A percentile compares a stretch with the other conserved stretches of the same genome.
phyloP scores from a whole-genome alignment of 2,329 filamentous ascomycete species.

The Coniosporium tulheliwenetii region DNA sequence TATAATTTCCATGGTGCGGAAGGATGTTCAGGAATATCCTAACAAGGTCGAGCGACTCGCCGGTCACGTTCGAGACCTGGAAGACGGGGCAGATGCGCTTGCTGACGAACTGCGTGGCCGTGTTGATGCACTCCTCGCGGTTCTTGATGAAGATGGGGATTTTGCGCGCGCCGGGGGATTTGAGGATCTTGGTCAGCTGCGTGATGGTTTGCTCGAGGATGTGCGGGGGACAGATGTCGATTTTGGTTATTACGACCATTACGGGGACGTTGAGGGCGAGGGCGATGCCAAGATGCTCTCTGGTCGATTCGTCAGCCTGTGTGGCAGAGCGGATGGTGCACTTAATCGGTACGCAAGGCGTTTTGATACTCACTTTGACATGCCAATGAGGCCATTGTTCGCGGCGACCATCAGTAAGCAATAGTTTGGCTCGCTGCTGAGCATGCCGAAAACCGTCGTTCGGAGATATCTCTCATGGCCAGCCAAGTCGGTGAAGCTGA shows the following conservation, averaged over 20 bases:
- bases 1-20: slow-evolving; percentile 86
- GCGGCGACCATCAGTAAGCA: slow-evolving; percentile 96
- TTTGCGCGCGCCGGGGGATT: slow-evolving; percentile 83
- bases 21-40: slow-evolving; percentile 89
- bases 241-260: slow-evolving; percentile 96
- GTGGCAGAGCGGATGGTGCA: not conserved
- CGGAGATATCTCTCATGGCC: slow-evolving; percentile 91
- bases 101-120: slow-evolving; percentile 87
- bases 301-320: slow-evolving; percentile 5
- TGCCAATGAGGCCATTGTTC: slow-evolving; percentile 91
- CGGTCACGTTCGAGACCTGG: slow-evolving; percentile 95
- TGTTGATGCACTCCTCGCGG: slow-evolving; percentile 83
- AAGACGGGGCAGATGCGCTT: slow-evolving; percentile 94
- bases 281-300: slow-evolving; percentile 87
- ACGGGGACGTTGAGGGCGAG: slow-evolving; percentile 90
- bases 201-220: slow-evolving; percentile 87
- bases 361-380: slow-evolving; percentile 50
- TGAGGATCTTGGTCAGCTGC: slow-evolving; percentile 83
- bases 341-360: not conserved
- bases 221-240: slow-evolving; percentile 92
- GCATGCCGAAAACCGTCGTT: slow-evolving; percentile 87
- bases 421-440: slow-evolving; percentile 93
- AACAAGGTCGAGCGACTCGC: slow-evolving; percentile 77
- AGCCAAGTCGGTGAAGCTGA: slow-evolving; percentile 87
- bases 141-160: slow-evolving; percentile 93